Percentiles rank a stretch among this genome's conserved stretches.
Evolutionary conservation across 208 protist genomes (phyloP).

Genomic region (Herpetomonas samuelpessoai): DNA sequence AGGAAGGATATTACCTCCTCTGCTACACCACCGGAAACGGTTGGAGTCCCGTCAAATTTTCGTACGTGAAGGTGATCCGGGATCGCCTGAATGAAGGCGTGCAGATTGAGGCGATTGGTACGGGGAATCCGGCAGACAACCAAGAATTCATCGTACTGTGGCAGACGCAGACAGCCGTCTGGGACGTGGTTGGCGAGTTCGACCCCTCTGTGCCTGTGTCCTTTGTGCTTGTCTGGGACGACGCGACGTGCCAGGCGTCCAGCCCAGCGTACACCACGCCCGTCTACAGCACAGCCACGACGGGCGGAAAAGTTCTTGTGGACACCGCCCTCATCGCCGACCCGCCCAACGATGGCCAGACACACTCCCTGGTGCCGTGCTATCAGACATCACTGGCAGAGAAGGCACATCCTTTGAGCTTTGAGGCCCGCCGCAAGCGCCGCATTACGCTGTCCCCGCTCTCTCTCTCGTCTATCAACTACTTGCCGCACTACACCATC

Average conservation of each 20-base stretch:
- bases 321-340: conserved; percentile 39
- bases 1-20: conserved; percentile 39
- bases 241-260: conserved; percentile 31
- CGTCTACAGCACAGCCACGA: conserved; percentile 33
- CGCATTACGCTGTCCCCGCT: conserved; percentile 31
- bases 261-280: conserved; percentile 31
- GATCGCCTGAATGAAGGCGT: conserved; percentile 9
- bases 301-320: conserved; percentile 29
- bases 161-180: conserved; percentile 47
- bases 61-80: conserved; percentile 30
- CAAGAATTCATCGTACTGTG: conserved; percentile 39
- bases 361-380: conserved; percentile 29
- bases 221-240: conserved; percentile 57
- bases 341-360: conserved; percentile 11
- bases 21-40: conserved; percentile 35
- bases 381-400: conserved; percentile 13
- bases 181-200: conserved; percentile 54
- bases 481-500: conserved; percentile 45
- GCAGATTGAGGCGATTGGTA: conserved; percentile 41
- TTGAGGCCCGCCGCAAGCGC: conserved; percentile 38
- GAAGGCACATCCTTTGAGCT: conserved; percentile 22
- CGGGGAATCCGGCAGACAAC: conserved; percentile 19
- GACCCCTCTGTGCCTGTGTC: conserved; percentile 15
- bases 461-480: conserved; percentile 53
- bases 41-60: conserved; percentile 10